These are phyloP conservation scores for Trypanosomatidae sp. DNA, from an alignment of 208 protist genomes.

Conservation along the genomic window DNA sequence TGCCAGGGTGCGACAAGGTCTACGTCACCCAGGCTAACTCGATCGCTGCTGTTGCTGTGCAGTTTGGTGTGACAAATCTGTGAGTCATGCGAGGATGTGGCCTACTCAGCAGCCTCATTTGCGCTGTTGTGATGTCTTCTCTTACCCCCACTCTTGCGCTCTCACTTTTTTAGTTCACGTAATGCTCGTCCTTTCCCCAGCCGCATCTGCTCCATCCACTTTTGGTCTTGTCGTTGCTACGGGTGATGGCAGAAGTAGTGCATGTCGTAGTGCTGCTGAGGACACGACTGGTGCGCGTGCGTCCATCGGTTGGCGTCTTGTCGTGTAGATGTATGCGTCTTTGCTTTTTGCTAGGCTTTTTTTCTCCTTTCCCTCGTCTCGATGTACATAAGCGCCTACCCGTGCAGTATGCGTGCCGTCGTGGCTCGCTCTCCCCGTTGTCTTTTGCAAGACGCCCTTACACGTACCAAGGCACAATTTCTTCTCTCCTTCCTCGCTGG, in stretches of 20 bases:
- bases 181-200: neutral
- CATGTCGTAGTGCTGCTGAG: neutral
- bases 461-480: neutral
- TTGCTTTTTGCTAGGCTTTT: neutral
- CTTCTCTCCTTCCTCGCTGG: neutral
- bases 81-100: slow-evolving; percentile 1
- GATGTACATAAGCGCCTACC: slow-evolving; percentile 5
- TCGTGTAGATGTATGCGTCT: slow-evolving; percentile 3
- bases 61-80: slow-evolving; percentile 53
- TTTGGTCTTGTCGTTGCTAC: neutral
- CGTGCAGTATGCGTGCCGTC: neutral
- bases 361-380: neutral
- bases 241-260: neutral
- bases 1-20: slow-evolving; percentile 28
- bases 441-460: neutral
- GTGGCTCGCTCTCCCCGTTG: neutral
- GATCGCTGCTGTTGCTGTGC: slow-evolving; percentile 37
- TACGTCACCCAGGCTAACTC: slow-evolving; percentile 49
- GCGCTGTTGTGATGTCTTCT: neutral
- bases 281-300: neutral
- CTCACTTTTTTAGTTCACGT: neutral
- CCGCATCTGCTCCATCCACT: neutral
- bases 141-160: neutral
- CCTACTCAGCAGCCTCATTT: neutral
- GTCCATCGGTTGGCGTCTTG: neutral